phyloP scores from a whole-genome alignment of 2,329 filamentous ascomycete species.

The Bipolaris victoriae region DNA sequence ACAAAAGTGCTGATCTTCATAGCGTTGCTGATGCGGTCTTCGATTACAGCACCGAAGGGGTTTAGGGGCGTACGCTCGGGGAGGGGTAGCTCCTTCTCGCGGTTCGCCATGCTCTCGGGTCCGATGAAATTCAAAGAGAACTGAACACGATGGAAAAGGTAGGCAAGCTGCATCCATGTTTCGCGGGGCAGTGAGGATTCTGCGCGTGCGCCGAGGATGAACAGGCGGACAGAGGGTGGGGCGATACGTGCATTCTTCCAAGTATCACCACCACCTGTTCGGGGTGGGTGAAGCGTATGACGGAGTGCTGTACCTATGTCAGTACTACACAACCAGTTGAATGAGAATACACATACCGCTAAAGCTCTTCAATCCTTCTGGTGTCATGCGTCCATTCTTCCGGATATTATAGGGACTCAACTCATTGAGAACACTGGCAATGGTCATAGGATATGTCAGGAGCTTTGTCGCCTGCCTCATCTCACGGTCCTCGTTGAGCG shows the following conservation, averaged over 20 bases:
- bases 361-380: conserved; percentile 90
- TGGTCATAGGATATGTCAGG: conserved; percentile 90
- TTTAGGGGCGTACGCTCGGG: conserved; percentile 84
- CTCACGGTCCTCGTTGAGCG: conserved; percentile 86
- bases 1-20: conserved; percentile 98
- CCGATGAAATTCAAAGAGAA: conserved; percentile 95
- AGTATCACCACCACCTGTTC: conserved; percentile 72
- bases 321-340: not conserved
- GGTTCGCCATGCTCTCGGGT: conserved; percentile 93
- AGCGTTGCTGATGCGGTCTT: conserved; percentile 84
- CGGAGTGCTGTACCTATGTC: conserved; percentile 69
- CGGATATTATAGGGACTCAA: conserved; percentile 89
- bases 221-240: conserved; percentile 87
- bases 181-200: conserved; percentile 94
- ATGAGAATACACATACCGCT: conserved; percentile 67
- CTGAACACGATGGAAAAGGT: conserved; percentile 90
- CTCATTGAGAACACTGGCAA: conserved; percentile 91
- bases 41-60: conserved; percentile 91
- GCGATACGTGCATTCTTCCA: conserved; percentile 82
- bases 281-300: conserved; percentile 90
- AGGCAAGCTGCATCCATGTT: conserved; percentile 91
- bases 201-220: conserved; percentile 93
- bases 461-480: conserved; percentile 93
- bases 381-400: conserved; percentile 75
- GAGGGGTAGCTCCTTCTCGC: conserved; percentile 89